Evolutionary conservation across 2,329 filamentous ascomycete genomes (phyloP).

Genomic region (Xylariales sp.): DNA sequence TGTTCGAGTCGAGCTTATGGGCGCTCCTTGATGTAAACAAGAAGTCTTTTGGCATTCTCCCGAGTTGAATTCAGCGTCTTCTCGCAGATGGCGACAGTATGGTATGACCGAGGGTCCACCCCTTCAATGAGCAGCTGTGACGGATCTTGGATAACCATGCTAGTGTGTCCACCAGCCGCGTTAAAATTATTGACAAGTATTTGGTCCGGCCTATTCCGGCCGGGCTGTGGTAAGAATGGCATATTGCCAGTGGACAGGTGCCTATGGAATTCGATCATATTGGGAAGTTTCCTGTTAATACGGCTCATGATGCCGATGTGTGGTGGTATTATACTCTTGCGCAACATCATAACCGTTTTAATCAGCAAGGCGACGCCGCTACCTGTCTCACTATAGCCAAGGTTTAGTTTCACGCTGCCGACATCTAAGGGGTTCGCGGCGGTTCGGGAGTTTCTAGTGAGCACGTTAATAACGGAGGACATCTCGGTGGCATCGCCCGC

Average conservation of each 20-base stretch:
- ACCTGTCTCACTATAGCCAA: conserved; percentile 38
- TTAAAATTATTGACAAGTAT: conserved; percentile 42
- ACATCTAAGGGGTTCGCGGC: conserved; percentile 26
- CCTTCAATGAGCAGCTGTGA: neutral
- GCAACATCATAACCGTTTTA: conserved; percentile 39
- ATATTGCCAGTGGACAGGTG: conserved; percentile 51
- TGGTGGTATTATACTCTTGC: conserved; percentile 34
- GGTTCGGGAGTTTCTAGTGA: conserved; percentile 46
- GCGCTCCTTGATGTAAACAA: conserved; percentile 27
- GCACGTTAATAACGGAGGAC: conserved; percentile 68
- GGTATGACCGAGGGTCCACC: conserved; percentile 21
- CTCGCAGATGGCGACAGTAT: conserved; percentile 36
- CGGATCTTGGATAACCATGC: conserved; percentile 39
- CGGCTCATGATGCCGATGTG: conserved; percentile 36
- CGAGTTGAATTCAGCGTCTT: conserved; percentile 31
- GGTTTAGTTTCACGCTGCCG: conserved; percentile 37
- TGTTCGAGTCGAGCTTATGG: conserved; percentile 27
- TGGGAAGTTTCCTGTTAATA: conserved; percentile 35
- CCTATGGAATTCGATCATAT: conserved; percentile 19
- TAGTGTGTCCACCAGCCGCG: conserved; percentile 41
- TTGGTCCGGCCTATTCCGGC: conserved; percentile 46
- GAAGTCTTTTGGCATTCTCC: conserved; percentile 28
- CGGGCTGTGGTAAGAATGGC: conserved; percentile 51
- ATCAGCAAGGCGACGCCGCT: conserved; percentile 35
- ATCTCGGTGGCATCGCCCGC: conserved; percentile 76